Percentiles rank a stretch among this genome's conserved stretches.
These are phyloP conservation scores for Nigrospora sphaerica DNA, from an alignment of 2,329 filamentous ascomycete species.

Conservation along the genomic window DNA sequence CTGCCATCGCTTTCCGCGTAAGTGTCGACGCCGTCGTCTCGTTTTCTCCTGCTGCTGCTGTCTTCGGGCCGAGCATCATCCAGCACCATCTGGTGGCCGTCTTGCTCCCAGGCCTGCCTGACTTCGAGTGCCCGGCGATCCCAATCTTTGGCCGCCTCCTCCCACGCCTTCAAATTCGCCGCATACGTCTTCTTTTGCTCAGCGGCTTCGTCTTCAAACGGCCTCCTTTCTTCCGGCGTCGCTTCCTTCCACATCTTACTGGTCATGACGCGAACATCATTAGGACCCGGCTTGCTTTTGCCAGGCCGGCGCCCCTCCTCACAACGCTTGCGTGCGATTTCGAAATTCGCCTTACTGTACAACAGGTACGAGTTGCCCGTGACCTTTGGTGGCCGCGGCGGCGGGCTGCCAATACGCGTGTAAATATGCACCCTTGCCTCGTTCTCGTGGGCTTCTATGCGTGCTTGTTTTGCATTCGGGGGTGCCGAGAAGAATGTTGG, in stretches of 20 bases:
- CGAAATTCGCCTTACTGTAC: conserved; percentile 73
- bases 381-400: conserved; percentile 63
- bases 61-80: conserved; percentile 16
- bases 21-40: conserved; percentile 25
- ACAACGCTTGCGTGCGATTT: conserved; percentile 52
- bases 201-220: conserved; percentile 69
- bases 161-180: conserved; percentile 50
- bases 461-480: conserved; percentile 43
- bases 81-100: conserved; percentile 39
- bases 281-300: conserved; percentile 60
- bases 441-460: conserved; percentile 49
- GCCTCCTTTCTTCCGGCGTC: conserved; percentile 60
- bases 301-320: conserved; percentile 58
- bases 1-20: conserved; percentile 31
- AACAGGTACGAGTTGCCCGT: conserved; percentile 82
- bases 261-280: conserved; percentile 78
- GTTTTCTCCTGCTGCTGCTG: conserved; percentile 13
- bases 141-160: conserved; percentile 61
- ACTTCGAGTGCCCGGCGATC: conserved; percentile 57
- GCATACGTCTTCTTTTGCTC: conserved; percentile 62
- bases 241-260: conserved; percentile 89
- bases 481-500: conserved; percentile 22
- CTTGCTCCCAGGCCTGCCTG: conserved; percentile 39
- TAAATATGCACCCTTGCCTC: conserved; percentile 45
- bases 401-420: conserved; percentile 63